Evolutionary conservation across 2,329 filamentous ascomycete species (phyloP).

Genomic region (Fusarium albidum): DNA sequence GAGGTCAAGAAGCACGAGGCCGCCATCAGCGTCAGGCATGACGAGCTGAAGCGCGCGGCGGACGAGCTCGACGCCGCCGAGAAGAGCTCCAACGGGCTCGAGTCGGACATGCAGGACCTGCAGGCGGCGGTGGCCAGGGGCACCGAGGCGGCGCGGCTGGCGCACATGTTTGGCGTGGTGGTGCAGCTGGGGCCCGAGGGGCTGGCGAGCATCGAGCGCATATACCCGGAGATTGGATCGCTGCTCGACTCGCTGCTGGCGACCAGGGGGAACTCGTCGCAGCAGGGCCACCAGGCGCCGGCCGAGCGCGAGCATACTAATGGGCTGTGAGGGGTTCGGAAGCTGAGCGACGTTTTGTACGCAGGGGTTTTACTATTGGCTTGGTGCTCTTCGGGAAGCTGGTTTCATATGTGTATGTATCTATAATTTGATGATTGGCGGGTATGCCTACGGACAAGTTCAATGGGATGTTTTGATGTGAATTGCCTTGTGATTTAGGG

Average conservation of each 20-base stretch:
- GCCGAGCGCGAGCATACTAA: constrained; percentile 26
- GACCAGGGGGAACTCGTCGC: constrained; percentile 26
- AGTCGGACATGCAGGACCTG: constrained; percentile 37
- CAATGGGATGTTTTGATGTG: no score
- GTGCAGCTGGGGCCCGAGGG: constrained; percentile 39
- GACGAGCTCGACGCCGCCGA: constrained; percentile 32
- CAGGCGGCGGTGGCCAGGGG: constrained; percentile 34
- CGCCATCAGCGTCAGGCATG: constrained; percentile 29
- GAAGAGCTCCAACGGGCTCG: constrained; percentile 27
- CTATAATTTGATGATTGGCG: no score
- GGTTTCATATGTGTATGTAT: no score
- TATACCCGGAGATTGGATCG: constrained; percentile 42
- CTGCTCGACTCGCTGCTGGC: constrained; percentile 37
- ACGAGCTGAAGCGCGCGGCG: constrained; percentile 28
- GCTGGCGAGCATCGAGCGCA: constrained; percentile 38
- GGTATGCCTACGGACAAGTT: no score
- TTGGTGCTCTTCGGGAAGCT: not conserved
- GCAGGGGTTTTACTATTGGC: constrained; percentile 5
- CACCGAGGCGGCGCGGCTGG: constrained; percentile 36
- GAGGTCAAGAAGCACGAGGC: constrained; percentile 39
- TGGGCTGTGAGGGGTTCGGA: constrained; percentile 30
- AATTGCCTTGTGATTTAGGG: no score
- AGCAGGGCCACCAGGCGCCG: constrained; percentile 24
- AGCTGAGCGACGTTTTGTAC: constrained; percentile 13
- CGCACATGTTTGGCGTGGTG: constrained; percentile 39